A percentile compares a stretch with the other conserved stretches of the same genome.
phyloP scores from a whole-genome alignment of 208 protist species.

The Leishmania amazonensis region DNA sequence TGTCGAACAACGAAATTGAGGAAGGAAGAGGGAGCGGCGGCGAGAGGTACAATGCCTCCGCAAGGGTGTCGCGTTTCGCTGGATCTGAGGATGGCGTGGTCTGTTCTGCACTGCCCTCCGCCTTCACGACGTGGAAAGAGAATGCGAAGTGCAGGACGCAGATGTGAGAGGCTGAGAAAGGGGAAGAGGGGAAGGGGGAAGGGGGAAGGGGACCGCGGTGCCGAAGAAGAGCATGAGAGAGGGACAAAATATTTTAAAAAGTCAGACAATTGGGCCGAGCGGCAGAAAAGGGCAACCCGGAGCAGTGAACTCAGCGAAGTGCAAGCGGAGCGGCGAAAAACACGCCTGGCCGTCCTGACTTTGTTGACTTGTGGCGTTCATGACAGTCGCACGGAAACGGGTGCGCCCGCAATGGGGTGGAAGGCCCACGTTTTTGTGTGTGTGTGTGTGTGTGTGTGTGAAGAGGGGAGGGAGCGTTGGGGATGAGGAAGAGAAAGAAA shows the following conservation, averaged over 20 bases:
- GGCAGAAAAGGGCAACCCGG: background rate
- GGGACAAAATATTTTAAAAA: background rate
- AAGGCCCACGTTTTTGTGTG: background rate
- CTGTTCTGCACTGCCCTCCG: constrained; percentile 1
- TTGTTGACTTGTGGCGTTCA: background rate
- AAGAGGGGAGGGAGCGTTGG: background rate
- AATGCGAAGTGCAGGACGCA: constrained; percentile 19
- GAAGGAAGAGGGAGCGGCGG: background rate
- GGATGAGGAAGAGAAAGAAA: background rate
- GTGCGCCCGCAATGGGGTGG: background rate
- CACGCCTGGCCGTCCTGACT: constrained; percentile 7
- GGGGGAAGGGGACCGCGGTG: background rate
- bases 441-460: constrained; percentile 1
- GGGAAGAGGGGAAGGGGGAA: background rate
- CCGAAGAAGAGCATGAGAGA: background rate
- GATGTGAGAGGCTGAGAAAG: constrained; percentile 2
- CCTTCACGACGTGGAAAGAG: constrained; percentile 2
- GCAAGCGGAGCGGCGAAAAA: background rate
- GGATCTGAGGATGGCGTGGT: background rate
- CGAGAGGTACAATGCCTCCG: background rate
- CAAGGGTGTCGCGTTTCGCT: background rate
- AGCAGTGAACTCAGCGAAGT: background rate
- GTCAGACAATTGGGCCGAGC: background rate
- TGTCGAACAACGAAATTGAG: background rate
- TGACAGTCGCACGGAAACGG: background rate